These are phyloP conservation scores for Suhomyces prunicola DNA, from an alignment of 805 yeast species.

Conservation along the genomic window DNA sequence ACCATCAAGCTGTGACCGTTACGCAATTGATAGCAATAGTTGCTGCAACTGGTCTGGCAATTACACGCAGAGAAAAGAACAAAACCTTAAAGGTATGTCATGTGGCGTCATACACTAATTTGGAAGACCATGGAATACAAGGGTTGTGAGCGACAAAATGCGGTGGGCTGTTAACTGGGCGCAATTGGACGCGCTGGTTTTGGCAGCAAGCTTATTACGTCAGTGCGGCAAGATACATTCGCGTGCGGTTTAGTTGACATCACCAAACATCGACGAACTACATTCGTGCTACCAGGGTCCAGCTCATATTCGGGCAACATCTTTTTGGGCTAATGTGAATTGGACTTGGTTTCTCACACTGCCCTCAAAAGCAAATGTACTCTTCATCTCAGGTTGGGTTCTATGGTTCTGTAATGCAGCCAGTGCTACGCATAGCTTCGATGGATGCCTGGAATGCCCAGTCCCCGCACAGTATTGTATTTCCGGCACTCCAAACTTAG, in stretches of 20 bases:
- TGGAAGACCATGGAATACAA: not conserved
- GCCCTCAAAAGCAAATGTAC: no score
- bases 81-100: not conserved
- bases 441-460: no score
- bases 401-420: no score
- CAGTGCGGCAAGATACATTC: not conserved
- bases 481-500: no score
- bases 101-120: slow-evolving; percentile 5
- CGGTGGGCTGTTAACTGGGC: not conserved
- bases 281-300: not conserved
- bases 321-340: no score
- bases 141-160: not conserved
- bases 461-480: no score
- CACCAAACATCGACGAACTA: not conserved
- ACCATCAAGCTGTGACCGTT: not conserved
- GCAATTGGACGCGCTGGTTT: not conserved
- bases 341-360: no score
- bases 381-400: no score
- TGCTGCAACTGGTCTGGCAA: slow-evolving; percentile 3
- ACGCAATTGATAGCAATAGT: slow-evolving; percentile 1
- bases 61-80: not conserved
- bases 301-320: not conserved
- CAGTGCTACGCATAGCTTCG: no score
- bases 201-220: not conserved
- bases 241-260: not conserved